phyloP scores from a whole-genome alignment of 305 asterid species.

The Rubia peregrina region DNA sequence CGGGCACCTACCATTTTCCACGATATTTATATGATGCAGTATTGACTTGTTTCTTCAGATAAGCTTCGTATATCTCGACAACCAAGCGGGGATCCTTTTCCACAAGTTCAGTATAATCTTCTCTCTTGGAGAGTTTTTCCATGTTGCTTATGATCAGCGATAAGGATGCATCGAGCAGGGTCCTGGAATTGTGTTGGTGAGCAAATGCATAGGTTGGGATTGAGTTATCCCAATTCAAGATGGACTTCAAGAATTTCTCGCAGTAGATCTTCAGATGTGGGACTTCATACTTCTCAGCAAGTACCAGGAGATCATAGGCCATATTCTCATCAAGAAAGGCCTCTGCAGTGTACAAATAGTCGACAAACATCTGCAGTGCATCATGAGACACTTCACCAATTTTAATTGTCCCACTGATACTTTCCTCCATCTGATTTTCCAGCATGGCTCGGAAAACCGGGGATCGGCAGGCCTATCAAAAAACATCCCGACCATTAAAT shows the following conservation, averaged over 20 bases:
- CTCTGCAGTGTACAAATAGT: constrained; percentile 82
- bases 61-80: constrained; percentile 70
- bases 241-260: constrained; percentile 73
- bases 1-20: constrained; percentile 22
- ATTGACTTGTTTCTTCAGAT: constrained; percentile 74
- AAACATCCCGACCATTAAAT: background rate
- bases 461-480: constrained; percentile 54
- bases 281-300: constrained; percentile 92
- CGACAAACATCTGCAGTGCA: constrained; percentile 67
- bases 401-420: constrained; percentile 82
- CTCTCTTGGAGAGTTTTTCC: constrained; percentile 67
- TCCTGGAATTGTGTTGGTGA: constrained; percentile 73
- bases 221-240: constrained; percentile 77
- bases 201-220: constrained; percentile 75
- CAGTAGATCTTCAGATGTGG: constrained; percentile 80
- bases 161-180: constrained; percentile 64
- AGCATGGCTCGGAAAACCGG: constrained; percentile 95
- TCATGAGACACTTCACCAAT: constrained; percentile 75
- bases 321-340: constrained; percentile 69
- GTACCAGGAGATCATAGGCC: constrained; percentile 80
- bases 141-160: constrained; percentile 71
- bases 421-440: constrained; percentile 84
- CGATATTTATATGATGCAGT: constrained; percentile 64
- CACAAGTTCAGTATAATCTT: constrained; percentile 73
- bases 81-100: constrained; percentile 90